Percentiles rank a stretch among this genome's conserved stretches.
These are phyloP conservation scores for Monilinia laxa DNA, from an alignment of 2,329 filamentous ascomycete species.

Conservation along the genomic window DNA sequence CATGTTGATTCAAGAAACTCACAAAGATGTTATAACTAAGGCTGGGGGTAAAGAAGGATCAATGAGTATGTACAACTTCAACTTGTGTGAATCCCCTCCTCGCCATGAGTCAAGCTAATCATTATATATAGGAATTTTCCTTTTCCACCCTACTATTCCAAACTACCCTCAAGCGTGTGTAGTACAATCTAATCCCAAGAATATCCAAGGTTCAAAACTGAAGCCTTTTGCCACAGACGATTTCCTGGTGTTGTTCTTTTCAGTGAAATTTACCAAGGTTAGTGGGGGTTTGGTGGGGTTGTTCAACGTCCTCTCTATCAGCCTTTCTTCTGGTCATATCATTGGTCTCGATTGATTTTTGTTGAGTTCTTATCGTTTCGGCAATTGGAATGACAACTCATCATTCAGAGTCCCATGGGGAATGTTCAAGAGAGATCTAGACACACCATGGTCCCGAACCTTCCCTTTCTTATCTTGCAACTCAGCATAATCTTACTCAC, in stretches of 20 bases:
- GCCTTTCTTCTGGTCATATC: no score
- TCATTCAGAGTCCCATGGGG: neutral
- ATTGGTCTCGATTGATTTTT: neutral
- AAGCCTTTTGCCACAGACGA: constrained; percentile 45
- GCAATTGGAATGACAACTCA: constrained; percentile 7
- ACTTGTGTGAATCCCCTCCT: neutral
- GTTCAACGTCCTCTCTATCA: no score
- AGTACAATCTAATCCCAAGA: neutral
- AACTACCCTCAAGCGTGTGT: constrained; percentile 81
- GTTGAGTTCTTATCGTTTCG: neutral
- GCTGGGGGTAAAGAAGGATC: constrained; percentile 52
- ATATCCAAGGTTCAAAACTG: constrained; percentile 19
- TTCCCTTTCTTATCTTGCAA: constrained; percentile 21
- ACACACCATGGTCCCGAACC: neutral
- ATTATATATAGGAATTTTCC: constrained; percentile 67
- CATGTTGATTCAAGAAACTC: constrained; percentile 60
- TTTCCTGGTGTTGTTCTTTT: constrained; percentile 89
- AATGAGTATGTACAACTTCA: constrained; percentile 49
- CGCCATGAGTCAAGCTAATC: neutral
- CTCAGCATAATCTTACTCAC: constrained; percentile 15
- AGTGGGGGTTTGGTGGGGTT: constrained; percentile 1
- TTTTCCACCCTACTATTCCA: constrained; percentile 83
- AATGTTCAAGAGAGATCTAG: neutral
- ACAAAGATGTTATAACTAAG: constrained; percentile 59
- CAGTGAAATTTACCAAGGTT: constrained; percentile 94